These are phyloP conservation scores for Trichosporon ovoides DNA, from an alignment of 1,284 basidiomycete species.

Conservation along the genomic window DNA sequence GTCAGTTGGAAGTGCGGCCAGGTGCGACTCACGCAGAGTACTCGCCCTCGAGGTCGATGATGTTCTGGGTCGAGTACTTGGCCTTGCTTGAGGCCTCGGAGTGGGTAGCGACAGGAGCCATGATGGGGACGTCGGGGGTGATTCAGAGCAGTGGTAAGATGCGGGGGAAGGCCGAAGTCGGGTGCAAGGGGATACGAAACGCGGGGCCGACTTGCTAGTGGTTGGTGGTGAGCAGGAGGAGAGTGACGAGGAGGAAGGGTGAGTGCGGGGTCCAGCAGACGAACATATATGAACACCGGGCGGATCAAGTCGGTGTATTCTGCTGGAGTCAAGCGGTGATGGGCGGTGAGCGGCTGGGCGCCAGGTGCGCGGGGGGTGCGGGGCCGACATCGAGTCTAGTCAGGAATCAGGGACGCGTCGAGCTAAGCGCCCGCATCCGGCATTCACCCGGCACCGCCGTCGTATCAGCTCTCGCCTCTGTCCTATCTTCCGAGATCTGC, in stretches of 20 bases:
- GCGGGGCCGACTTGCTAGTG: neutral
- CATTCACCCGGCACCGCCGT: neutral
- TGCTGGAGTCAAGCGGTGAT: too few relatives aligned
- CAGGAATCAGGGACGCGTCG: neutral
- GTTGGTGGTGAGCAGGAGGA: neutral
- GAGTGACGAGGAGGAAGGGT: neutral
- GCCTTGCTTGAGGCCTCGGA: constrained; percentile 55
- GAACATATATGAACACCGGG: neutral
- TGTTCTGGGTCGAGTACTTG: constrained; percentile 54
- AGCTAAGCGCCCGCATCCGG: neutral
- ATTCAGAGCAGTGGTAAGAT: neutral
- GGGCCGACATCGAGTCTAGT: neutral
- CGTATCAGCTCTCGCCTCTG: neutral
- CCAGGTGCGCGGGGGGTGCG: neutral
- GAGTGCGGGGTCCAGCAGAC: neutral
- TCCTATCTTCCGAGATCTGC: neutral
- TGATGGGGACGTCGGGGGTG: constrained; percentile 8
- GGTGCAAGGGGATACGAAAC: neutral
- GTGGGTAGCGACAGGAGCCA: constrained; percentile 45
- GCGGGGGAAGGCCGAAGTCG: neutral
- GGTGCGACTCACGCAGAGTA: constrained; percentile 43
- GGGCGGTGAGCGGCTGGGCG: neutral
- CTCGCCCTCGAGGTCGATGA: constrained; percentile 76
- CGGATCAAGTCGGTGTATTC: too few relatives aligned
- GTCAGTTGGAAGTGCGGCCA: constrained; percentile 24